Conservation (phyloP, 2,329 filamentous ascomycete genomes). For the Boeremia lycopersici region DNA sequence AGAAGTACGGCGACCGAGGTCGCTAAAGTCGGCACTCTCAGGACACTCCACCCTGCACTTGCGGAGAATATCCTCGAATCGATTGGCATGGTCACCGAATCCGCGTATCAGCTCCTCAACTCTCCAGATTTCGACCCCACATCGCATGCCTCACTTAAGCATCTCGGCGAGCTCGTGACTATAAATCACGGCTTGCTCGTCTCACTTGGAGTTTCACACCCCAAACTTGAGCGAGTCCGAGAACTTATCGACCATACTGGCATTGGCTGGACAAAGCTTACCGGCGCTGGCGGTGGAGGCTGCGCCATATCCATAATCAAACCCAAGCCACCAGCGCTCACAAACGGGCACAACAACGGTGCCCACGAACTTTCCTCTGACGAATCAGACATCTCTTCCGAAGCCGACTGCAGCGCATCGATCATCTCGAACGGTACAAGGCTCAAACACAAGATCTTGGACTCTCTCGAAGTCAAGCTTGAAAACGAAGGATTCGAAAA, state of each 20-base stretch:
- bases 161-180: slow-evolving; percentile 84
- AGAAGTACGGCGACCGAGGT: slow-evolving; percentile 88
- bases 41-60: slow-evolving; percentile 73
- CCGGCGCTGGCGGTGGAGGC: slow-evolving; percentile 91
- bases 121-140: slow-evolving; percentile 71
- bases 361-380: slow-evolving; percentile 28
- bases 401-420: slow-evolving; percentile 34
- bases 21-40: slow-evolving; percentile 79
- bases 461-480: slow-evolving; percentile 66
- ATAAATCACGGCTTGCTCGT: slow-evolving; percentile 93
- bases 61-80: slow-evolving; percentile 82
- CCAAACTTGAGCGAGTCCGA: slow-evolving; percentile 86
- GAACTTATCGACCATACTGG: slow-evolving; percentile 83
- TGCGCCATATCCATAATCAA: slow-evolving; percentile 92
- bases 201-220: slow-evolving; percentile 93
- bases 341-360: slow-evolving; percentile 51
- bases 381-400: slow-evolving; percentile 34
- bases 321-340: slow-evolving; percentile 58
- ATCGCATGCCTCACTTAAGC: slow-evolving; percentile 67
- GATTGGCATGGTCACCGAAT: slow-evolving; percentile 75
- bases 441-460: slow-evolving; percentile 53
- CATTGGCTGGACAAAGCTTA: slow-evolving; percentile 97
- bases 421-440: slow-evolving; percentile 42
- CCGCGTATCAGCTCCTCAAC: slow-evolving; percentile 61
- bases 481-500: slow-evolving; percentile 71